Evolutionary conservation across 805 yeast species (phyloP).

Genomic region (Nakazawaea peltata): DNA sequence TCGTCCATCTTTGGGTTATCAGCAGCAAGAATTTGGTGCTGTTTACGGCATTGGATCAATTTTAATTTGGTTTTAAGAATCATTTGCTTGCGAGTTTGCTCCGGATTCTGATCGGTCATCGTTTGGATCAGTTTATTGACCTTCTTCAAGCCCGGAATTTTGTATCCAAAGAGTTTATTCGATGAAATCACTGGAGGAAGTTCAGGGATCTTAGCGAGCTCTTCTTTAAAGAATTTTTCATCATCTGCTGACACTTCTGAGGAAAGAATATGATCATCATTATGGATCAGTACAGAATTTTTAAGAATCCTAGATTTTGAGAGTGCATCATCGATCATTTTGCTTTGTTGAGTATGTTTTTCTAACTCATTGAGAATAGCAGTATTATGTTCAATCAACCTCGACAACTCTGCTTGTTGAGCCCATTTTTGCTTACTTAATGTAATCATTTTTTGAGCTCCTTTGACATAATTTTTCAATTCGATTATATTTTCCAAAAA

Average conservation of each 20-base stretch:
- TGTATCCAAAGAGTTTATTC: slow-evolving; percentile 16
- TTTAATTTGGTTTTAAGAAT: slow-evolving; percentile 20
- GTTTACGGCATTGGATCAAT: slow-evolving; percentile 23
- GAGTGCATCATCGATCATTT: slow-evolving; percentile 21
- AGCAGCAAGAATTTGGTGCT: slow-evolving; percentile 16
- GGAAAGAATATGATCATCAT: too few relatives aligned
- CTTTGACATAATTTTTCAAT: slow-evolving; percentile 22
- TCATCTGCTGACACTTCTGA: too few relatives aligned
- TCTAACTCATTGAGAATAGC: slow-evolving; percentile 18
- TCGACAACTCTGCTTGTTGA: slow-evolving; percentile 21
- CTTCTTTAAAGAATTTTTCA: slow-evolving; percentile 5
- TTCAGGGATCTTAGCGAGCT: slow-evolving; percentile 22
- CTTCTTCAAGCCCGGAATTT: slow-evolving; percentile 26
- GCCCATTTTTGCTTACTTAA: slow-evolving; percentile 25
- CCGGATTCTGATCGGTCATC: slow-evolving; percentile 26
- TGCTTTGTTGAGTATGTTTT: slow-evolving; percentile 22
- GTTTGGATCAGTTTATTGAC: slow-evolving; percentile 24
- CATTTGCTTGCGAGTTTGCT: slow-evolving; percentile 23
- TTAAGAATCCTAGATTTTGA: slow-evolving; percentile 5
- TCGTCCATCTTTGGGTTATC: slow-evolving; percentile 20
- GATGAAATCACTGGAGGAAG: slow-evolving; percentile 18
- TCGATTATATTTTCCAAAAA: slow-evolving; percentile 26
- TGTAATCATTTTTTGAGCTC: slow-evolving; percentile 22
- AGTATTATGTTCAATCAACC: slow-evolving; percentile 17
- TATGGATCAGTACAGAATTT: neutral